Evolutionary conservation across 2,329 filamentous ascomycete species (phyloP), one percentile per base, ranked within the genome.

Genomic region (Epichloe festucae): DNA sequence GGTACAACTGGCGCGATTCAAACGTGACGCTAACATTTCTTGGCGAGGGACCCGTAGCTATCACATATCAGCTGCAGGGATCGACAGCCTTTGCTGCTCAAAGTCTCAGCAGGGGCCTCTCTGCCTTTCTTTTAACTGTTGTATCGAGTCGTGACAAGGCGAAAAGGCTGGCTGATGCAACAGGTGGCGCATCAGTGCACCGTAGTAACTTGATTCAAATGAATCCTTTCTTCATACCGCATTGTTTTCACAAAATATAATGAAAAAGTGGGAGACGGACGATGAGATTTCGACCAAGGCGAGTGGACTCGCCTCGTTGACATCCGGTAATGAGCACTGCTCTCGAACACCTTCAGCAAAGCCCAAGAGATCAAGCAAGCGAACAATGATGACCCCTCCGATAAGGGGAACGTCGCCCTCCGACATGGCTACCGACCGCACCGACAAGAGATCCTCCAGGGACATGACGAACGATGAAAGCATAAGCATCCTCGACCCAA

Each of bases 401-500:
- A 71, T 65, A 6, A 63, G 66, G 38, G 74, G 79, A 38, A 76
- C 78, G 1, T 85, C 86, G 1, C 81, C 84, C 5, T 71, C 76
- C 4, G 72, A 72, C 12, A 57, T 74, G 46, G 60, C 67, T 5
- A 67, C 63, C 41, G 72, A 71, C 31, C 70, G 67, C 55, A 64
- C 62, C 11, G 54, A 59, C 8, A 78, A 78, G 56, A 68, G 79
- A 59, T 70, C 73, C 19, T 77, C 78, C 14, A 72, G 75, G 53
- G 82, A 88, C 63, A 67, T 79, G 23, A 70, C 73, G 21, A 77
- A 70, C 51, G 82, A 91, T 57, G 85, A 91, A 56, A 79, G 72
- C 44, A 81, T 89, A 53, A 77, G 79, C 58, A 82, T 89, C 21
- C 73, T 96, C 34, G 93, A 98, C 63, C 89, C 93, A 3, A 82